phyloP scores from a whole-genome alignment of 768 basidiomycete genomes.

The Trametes cinnabarina region DNA sequence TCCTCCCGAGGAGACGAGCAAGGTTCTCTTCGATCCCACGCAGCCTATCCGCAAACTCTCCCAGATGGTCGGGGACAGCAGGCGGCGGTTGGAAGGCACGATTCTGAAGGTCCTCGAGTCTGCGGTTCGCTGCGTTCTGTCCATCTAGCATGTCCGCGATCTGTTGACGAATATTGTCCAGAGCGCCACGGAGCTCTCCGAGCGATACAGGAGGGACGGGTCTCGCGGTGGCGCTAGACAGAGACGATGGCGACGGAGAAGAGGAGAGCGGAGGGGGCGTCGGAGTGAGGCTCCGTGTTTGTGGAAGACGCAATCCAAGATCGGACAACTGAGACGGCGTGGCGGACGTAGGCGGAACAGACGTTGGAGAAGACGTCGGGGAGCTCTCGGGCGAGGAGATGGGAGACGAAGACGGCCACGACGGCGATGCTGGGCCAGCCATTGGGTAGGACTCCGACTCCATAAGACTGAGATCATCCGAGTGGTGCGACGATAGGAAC shows the following conservation, averaged over 20 bases:
- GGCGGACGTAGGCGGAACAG: constrained; percentile 6
- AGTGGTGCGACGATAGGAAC: constrained; percentile 64
- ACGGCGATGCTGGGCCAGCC: constrained; percentile 34
- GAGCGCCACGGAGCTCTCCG: constrained; percentile 48
- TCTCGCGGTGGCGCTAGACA: constrained; percentile 36
- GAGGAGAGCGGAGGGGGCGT: constrained; percentile 32
- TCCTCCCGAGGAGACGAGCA: constrained; percentile 22
- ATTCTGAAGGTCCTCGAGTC: constrained; percentile 48
- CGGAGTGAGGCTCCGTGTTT: constrained; percentile 1
- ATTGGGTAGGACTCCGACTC: constrained; percentile 34
- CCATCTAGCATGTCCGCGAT: constrained; percentile 58
- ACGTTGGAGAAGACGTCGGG: constrained; percentile 21
- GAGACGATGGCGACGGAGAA: constrained; percentile 35
- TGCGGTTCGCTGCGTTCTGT: constrained; percentile 57
- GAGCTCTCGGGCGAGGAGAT: constrained; percentile 21
- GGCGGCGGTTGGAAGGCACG: not conserved
- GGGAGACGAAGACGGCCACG: constrained; percentile 34
- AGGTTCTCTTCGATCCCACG: constrained; percentile 31
- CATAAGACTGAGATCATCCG: constrained; percentile 60
- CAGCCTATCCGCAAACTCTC: constrained; percentile 26
- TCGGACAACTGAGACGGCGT: constrained; percentile 16
- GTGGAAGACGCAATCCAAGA: constrained; percentile 3
- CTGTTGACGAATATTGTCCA: constrained; percentile 59
- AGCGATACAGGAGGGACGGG: constrained; percentile 35
- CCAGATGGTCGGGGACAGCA: constrained; percentile 16